phyloP scores from a whole-genome alignment of 768 basidiomycete species.

The Kwoniella sp. region DNA sequence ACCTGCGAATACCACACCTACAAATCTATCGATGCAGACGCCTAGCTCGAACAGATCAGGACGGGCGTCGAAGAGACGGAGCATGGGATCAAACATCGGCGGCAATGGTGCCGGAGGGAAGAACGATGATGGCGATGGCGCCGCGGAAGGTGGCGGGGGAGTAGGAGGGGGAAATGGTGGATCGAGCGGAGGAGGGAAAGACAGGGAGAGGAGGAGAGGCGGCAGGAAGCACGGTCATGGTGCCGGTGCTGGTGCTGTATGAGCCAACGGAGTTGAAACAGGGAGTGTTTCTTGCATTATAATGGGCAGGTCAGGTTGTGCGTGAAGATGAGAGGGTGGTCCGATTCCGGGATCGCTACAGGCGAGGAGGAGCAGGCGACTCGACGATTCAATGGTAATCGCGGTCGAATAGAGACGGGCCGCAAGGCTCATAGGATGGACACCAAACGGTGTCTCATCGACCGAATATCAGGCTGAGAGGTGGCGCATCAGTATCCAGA shows the following conservation, averaged over 20 bases:
- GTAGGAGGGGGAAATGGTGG: neutral
- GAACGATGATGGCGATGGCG: slow-evolving; percentile 21
- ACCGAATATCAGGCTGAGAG: too few relatives aligned
- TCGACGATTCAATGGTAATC: too few relatives aligned
- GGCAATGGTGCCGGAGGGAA: neutral
- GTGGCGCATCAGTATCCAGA: too few relatives aligned
- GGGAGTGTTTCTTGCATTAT: too few relatives aligned
- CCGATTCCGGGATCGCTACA: too few relatives aligned
- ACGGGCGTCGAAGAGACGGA: slow-evolving; percentile 35
- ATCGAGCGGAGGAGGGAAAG: slow-evolving; percentile 7
- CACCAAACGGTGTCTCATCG: too few relatives aligned
- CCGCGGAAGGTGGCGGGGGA: slow-evolving; percentile 9
- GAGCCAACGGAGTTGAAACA: neutral
- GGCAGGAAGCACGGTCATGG: slow-evolving; percentile 21
- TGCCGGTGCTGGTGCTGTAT: slow-evolving; percentile 14
- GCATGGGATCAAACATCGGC: slow-evolving; percentile 16
- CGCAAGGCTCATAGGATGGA: too few relatives aligned
- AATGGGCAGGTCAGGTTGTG: too few relatives aligned
- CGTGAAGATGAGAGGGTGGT: too few relatives aligned
- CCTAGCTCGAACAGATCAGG: slow-evolving; percentile 11
- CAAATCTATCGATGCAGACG: neutral
- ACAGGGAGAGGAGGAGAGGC: slow-evolving; percentile 17
- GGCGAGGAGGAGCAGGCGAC: too few relatives aligned
- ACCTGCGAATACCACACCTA: neutral
- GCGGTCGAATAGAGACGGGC: too few relatives aligned